Base-by-base conservation (phyloP, 2,329 filamentous ascomycete genomes). In the Penicillium sclerotiorum region DNA sequence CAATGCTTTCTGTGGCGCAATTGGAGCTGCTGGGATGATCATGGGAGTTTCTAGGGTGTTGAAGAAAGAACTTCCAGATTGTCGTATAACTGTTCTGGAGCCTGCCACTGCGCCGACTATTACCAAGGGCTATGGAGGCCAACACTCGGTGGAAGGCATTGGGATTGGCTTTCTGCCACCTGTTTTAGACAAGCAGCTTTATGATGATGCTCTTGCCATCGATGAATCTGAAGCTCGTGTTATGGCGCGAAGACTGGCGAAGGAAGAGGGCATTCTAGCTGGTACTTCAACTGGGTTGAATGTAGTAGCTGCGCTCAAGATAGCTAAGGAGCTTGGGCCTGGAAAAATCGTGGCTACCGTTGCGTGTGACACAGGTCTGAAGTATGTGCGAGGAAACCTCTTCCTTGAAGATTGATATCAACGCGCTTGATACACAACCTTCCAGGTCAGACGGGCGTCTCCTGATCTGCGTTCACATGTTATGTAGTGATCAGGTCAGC, bases 141-240 rank as follows among this genome's bases (percentile, higher is more conserved):
- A 83, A 1, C 96, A 96, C 78, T 94, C 95, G 75, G 90, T 96
- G 1, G 92, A 96, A 75, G 92, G 92, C 22, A 95, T 96, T 60
- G 92, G 92, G 8, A 95, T 95, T 67, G 92, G 96, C 69, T 96
- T 95, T 68, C 86, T 96, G 50, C 91, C 91, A 3, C 89, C 95
- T 25, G 90, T 95, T 6, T 77, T 96, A 39, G 83, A 91, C 58
- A 87, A 86, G 63, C 72, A 84, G 15, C 69, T 82, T 1, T 88
- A 96, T 18, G 88, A 95, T 72, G 86, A 86, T 67, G 95, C 91
- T 89, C 94, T 94, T 77, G 95, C 95, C 81, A 95, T 92, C 4
- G 87, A 93, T 54, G 91, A 96, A 67, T 79, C 82, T 44, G 87
- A 93, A 67, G 89, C 89, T 3, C 96, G 96, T 73, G 79, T 82